Evolutionary conservation across 306 rosid genomes (phyloP), one percentile per base, ranked within the genome.

Genomic region (Coriaria nepalensis): DNA sequence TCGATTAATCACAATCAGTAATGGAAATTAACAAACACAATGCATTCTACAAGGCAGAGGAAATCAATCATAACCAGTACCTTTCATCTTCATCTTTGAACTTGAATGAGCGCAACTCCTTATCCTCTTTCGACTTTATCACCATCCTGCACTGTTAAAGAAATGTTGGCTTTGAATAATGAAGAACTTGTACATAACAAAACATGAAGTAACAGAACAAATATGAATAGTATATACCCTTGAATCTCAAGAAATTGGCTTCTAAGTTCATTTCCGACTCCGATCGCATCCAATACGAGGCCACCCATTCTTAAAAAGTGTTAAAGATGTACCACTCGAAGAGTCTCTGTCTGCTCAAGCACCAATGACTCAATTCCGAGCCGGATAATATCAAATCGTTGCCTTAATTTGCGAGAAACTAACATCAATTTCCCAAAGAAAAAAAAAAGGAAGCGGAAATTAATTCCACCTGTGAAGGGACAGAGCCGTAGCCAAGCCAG

Each of bases 241-340:
- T 78, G 81, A 64, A 83, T 72, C 68, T 80, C 94, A 39, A 74
- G 66, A 63, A 76, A 83, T 9, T 83, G 93, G 32, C 62, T 47
- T 64, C 94, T 78, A 67, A 83, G 96, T 45, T 78, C 47, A 58
- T 70, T 51, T 5, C 93, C 96, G 42, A 88, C 81, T 39, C 94
- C 96, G 12, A 88, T 74, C n/a, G 81, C 85, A 74, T 88, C 88
- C 60, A 88, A 75, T 2, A 74, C 93, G 7, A n/a, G 76, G 70
- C 96, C 96, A 87, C 5, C 94, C 93, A 6, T 87, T 87, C 64
- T 83, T 87, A 76, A 72, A 80, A 52, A 87, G 96, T 42, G 94
- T 83, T 33, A 87, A 81, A 12, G 96, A 87, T 59, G 93, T 80
- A 58, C 96, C 96, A 56, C 81, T 4, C 87, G 67, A 33, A 79